A percentile compares a stretch with the other conserved stretches of the same genome.
Conservation (phyloP, 768 basidiomycete species). For the Tricholoma flavovirens region DNA sequence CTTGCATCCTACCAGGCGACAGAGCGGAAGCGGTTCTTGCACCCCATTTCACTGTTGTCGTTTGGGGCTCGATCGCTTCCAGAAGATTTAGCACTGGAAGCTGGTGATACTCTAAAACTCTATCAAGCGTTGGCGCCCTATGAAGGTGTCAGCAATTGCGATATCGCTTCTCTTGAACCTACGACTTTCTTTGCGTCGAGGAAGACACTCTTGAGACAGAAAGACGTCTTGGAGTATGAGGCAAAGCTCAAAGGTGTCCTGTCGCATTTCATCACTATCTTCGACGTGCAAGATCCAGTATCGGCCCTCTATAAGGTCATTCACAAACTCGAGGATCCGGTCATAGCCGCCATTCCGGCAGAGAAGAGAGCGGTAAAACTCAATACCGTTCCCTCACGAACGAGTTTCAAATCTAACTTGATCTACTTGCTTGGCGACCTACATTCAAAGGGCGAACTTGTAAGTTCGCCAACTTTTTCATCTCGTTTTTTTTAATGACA, state of each 20-base stretch:
- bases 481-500: neutral
- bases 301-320: slow-evolving; percentile 36
- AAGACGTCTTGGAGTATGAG: slow-evolving; percentile 59
- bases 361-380: slow-evolving; percentile 10
- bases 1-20: slow-evolving; percentile 33
- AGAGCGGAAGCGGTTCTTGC: slow-evolving; percentile 45
- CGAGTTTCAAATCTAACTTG: slow-evolving; percentile 33
- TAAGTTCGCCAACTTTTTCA: slow-evolving; percentile 28
- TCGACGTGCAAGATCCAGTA: slow-evolving; percentile 27
- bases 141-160: slow-evolving; percentile 7
- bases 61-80: slow-evolving; percentile 49
- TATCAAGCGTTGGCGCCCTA: slow-evolving; percentile 36
- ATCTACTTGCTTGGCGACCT: slow-evolving; percentile 53
- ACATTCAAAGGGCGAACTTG: slow-evolving; percentile 46
- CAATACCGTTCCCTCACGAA: slow-evolving; percentile 26
- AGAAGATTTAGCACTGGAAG: slow-evolving; percentile 58
- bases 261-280: slow-evolving; percentile 27
- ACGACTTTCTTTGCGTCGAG: slow-evolving; percentile 35
- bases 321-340: slow-evolving; percentile 31
- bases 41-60: slow-evolving; percentile 57
- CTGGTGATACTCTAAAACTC: slow-evolving; percentile 48
- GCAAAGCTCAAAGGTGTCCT: slow-evolving; percentile 41
- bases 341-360: slow-evolving; percentile 10
- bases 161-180: slow-evolving; percentile 35
- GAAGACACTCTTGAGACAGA: slow-evolving; percentile 42